phyloP scores from a whole-genome alignment of 345 rosid species.

The Boechera stricta region DNA sequence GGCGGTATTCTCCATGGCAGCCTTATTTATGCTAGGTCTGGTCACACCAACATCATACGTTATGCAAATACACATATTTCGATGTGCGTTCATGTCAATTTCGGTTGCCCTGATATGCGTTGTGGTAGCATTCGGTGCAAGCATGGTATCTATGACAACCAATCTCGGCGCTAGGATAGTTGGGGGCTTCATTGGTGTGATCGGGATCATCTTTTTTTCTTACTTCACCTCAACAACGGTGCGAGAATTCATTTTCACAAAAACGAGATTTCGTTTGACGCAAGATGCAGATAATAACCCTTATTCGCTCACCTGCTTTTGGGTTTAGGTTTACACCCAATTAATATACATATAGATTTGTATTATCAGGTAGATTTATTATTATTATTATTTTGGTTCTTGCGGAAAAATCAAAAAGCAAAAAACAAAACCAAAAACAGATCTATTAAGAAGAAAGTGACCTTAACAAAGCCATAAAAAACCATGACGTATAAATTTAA shows the following conservation, averaged over 20 bases:
- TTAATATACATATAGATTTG: no score
- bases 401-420: no score
- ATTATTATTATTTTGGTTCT: no score
- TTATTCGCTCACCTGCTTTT: neutral
- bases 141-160: neutral
- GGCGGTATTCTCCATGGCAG: neutral
- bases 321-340: no score
- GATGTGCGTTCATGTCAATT: neutral
- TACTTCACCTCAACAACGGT: neutral
- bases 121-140: neutral
- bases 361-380: no score
- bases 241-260: neutral
- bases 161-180: neutral
- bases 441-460: no score
- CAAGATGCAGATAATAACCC: neutral
- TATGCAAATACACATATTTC: neutral
- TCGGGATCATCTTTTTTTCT: neutral
- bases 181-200: neutral
- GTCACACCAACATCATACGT: neutral
- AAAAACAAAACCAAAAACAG: no score
- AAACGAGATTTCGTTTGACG: neutral
- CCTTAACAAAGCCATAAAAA: no score
- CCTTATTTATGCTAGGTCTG: neutral
- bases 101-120: neutral
- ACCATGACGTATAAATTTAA: no score